Evolutionary conservation across 2,329 filamentous ascomycete genomes (phyloP).

Genomic region (Fusarium tricinctum): DNA sequence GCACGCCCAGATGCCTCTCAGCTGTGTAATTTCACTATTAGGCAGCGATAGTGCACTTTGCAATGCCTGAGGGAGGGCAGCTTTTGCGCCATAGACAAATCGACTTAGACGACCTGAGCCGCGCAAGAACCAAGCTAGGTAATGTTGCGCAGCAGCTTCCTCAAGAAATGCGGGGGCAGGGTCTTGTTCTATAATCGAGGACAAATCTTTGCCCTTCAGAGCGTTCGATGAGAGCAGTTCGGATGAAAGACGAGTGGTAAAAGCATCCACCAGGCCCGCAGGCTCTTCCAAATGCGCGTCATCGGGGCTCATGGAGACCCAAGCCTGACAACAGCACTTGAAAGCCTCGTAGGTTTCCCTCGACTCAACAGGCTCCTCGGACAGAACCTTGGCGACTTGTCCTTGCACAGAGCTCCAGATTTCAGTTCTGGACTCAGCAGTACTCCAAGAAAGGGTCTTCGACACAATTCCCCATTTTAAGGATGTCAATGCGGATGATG

Average conservation of each 20-base stretch:
- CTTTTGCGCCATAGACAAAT: constrained; percentile 48
- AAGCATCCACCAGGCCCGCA: constrained; percentile 52
- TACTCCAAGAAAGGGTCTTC: constrained; percentile 55
- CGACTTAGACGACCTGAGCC: constrained; percentile 53
- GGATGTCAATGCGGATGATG: constrained; percentile 51
- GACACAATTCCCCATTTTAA: constrained; percentile 60
- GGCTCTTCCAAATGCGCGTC: constrained; percentile 50
- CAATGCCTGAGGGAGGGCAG: constrained; percentile 46
- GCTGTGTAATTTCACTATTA: constrained; percentile 27
- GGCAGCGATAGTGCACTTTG: constrained; percentile 44
- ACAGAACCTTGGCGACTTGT: constrained; percentile 53
- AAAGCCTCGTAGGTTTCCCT: constrained; percentile 59
- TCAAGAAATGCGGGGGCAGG: constrained; percentile 46
- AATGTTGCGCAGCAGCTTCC: constrained; percentile 50
- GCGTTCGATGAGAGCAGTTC: constrained; percentile 48
- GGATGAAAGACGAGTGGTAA: constrained; percentile 53
- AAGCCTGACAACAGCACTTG: constrained; percentile 57
- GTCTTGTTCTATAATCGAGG: constrained; percentile 28
- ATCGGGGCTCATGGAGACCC: constrained; percentile 58
- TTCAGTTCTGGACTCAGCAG: constrained; percentile 48
- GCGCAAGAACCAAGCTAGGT: constrained; percentile 54
- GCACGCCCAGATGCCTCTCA: constrained; percentile 50
- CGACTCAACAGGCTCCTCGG: constrained; percentile 52
- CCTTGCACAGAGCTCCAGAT: constrained; percentile 55
- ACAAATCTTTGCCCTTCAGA: constrained; percentile 44